phyloP scores from a whole-genome alignment of 306 rosid species.

The Phaseolus lunatus region DNA sequence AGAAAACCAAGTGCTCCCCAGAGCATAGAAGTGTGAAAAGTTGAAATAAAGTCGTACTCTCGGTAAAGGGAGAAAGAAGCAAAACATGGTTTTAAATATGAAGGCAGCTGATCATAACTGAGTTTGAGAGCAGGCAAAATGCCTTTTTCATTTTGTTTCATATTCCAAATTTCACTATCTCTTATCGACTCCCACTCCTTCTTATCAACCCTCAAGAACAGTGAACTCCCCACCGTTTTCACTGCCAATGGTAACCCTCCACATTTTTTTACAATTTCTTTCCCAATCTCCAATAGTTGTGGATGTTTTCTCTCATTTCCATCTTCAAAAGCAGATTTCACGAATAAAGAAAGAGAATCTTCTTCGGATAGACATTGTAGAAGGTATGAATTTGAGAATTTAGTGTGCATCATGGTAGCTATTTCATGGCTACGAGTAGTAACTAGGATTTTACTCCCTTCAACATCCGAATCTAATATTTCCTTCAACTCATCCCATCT shows the following conservation, averaged over 20 bases:
- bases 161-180: neutral
- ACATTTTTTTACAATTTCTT: neutral
- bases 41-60: too few species aligned
- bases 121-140: neutral
- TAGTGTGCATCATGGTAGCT: neutral
- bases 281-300: neutral
- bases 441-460: neutral
- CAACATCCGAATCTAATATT: neutral
- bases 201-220: neutral
- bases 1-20: conserved; percentile 6
- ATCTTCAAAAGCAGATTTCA: conserved; percentile 43
- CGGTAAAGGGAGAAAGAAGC: neutral
- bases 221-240: neutral
- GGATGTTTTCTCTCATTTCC: conserved; percentile 4
- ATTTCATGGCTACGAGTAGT: neutral
- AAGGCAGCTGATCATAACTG: neutral
- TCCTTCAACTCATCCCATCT: neutral
- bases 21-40: accelerated
- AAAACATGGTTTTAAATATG: neutral
- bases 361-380: neutral
- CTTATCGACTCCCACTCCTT: neutral
- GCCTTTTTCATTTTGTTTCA: neutral
- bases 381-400: neutral
- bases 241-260: neutral
- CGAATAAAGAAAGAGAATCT: conserved; percentile 34